A percentile compares a stretch with the other conserved stretches of the same genome.
Evolutionary conservation across 1,139 yeast genomes (phyloP).

Genomic region (Lodderomyces elongisporus): DNA sequence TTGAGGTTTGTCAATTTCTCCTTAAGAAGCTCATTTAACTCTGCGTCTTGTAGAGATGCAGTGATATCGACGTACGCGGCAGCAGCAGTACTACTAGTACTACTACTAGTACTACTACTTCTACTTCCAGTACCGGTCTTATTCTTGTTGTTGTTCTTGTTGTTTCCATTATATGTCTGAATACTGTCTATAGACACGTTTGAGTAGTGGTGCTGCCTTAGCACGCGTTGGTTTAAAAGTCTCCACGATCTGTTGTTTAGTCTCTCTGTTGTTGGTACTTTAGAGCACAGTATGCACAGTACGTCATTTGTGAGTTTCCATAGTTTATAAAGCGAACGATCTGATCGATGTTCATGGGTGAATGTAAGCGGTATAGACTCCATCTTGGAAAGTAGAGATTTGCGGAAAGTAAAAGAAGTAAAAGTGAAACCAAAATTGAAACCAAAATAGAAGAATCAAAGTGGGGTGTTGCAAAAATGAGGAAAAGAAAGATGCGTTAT

Average conservation of each 20-base stretch:
- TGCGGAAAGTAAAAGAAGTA: too few species aligned
- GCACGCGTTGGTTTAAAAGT: conserved; percentile 15
- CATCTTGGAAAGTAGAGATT: too few species aligned
- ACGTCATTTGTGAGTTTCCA: conserved; percentile 18
- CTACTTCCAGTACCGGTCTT: background rate
- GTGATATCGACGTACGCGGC: background rate
- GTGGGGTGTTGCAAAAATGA: too few species aligned
- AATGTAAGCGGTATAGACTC: conserved; percentile 6
- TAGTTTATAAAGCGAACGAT: conserved; percentile 14
- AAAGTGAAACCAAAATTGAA: too few species aligned
- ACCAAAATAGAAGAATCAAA: too few species aligned
- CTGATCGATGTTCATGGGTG: conserved; percentile 11
- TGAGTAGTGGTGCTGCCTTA: conserved; percentile 2
- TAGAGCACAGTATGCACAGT: conserved; percentile 5
- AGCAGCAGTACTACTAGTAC: too few species aligned
- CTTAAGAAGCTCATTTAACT: conserved; percentile 8
- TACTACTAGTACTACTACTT: too few species aligned
- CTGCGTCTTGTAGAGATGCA: background rate
- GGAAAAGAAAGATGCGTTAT: too few species aligned
- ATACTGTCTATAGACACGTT: background rate
- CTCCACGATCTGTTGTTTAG: conserved; percentile 28
- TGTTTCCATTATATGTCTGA: conserved; percentile 1
- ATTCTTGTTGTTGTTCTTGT: conserved; percentile 1
- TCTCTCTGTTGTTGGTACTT: conserved; percentile 15
- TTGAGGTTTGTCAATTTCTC: conserved; percentile 11